Base-by-base conservation (phyloP, 1,139 yeast genomes). In the Suhomyces coccinellae region DNA sequence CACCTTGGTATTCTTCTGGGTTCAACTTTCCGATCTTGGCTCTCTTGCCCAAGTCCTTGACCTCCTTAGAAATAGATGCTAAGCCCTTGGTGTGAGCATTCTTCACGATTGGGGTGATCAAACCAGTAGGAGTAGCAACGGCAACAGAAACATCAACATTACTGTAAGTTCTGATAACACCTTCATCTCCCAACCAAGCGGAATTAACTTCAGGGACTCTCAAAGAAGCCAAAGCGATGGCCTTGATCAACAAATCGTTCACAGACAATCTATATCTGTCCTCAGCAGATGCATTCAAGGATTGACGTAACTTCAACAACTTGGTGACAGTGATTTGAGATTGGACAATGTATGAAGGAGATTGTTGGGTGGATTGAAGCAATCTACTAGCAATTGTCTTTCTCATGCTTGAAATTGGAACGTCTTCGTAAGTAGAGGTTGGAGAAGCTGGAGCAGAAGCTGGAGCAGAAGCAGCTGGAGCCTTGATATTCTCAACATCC, bases 1-100 rank as follows among this genome's bases (percentile, higher is more conserved):
- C 99, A 61, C 99, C 99, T 79, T 89, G 97, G 83, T 86, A 95
- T 75, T 93, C 99, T 69, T 89, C 96, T 52, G 99, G 99, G 56
- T 73, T 66, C 66, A 93, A 83, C 77, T 91, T 93, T 71, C 90
- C 91, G 51, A 80, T 89, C 73, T 93, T 90, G 52, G 99, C 99
- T 73, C 95, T 89, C 79, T 88, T 87, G 59, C 97, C 99, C 59
- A 93, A 80, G 59, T 86, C 97, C 78, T 93, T 93, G 61, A 89
- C 82, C 67, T 86, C 90, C 53, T 70, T 68, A 37, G 98, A 91
- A 63, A 93, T 93, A 36, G 82, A 61, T 43, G 84, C 80, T 52
- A 93, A 80, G 36, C 99, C 99, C 78, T 86, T 88, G 54, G 85
- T 60, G 65, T 93, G 88, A 40, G 96, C 97, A 62, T 85, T 79